Evolutionary conservation across 2,329 filamentous ascomycete genomes (phyloP).

Genomic region (Furcasterigmium sp.): DNA sequence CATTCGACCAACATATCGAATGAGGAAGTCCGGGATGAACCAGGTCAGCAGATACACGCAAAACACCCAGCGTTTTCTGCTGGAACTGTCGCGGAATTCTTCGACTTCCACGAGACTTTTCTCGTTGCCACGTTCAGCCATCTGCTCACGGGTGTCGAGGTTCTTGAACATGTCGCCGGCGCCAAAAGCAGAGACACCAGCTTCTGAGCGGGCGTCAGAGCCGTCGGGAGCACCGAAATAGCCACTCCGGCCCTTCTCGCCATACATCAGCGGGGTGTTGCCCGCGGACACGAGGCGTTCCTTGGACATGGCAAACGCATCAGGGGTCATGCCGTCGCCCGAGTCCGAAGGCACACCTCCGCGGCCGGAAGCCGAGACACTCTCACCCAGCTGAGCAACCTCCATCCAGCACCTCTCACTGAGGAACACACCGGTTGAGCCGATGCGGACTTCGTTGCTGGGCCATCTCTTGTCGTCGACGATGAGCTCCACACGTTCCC

Average conservation of each 20-base stretch:
- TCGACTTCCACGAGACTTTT: constrained; percentile 89
- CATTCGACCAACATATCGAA: constrained; percentile 76
- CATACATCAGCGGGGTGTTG: constrained; percentile 55
- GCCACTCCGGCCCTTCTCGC: constrained; percentile 70
- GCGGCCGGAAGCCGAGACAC: constrained; percentile 44
- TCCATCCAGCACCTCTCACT: constrained; percentile 96
- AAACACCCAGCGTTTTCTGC: constrained; percentile 86
- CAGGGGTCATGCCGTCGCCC: constrained; percentile 45
- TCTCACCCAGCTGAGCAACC: constrained; percentile 69
- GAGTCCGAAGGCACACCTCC: constrained; percentile 50
- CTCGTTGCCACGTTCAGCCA: constrained; percentile 92
- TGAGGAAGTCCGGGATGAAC: constrained; percentile 78
- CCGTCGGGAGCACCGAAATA: constrained; percentile 78
- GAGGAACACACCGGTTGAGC: constrained; percentile 89
- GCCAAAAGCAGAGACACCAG: constrained; percentile 84
- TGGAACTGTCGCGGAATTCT: constrained; percentile 68
- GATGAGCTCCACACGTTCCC: constrained; percentile 86
- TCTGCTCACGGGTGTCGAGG: constrained; percentile 85
- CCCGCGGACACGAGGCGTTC: constrained; percentile 50
- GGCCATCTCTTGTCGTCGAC: constrained; percentile 92
- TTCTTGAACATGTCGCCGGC: constrained; percentile 98
- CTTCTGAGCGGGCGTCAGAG: constrained; percentile 81
- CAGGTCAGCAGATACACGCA: constrained; percentile 80
- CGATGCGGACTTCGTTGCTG: constrained; percentile 81
- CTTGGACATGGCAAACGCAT: constrained; percentile 56